Base-by-base conservation (phyloP, 2,329 filamentous ascomycete species). In the Zymoseptoria passerinii region DNA sequence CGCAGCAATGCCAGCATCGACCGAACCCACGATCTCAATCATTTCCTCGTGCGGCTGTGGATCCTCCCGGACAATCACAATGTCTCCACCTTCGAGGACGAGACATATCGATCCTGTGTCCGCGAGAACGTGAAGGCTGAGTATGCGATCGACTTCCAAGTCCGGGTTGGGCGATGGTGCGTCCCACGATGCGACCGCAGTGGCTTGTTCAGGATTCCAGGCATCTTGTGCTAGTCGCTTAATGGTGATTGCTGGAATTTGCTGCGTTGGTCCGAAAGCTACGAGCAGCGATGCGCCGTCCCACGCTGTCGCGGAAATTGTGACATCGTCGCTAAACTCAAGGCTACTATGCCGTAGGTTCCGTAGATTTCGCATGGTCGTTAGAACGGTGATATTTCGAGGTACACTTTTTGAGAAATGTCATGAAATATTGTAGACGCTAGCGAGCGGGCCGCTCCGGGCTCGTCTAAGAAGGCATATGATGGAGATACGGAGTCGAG, bases 21-120 rank as follows among this genome's bases (percentile, higher is more conserved):
- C 89, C 35, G 91, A 95, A 50, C 94, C 94, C 63, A 97, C 85
- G 66, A 99, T 97, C 74, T 97, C 94, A 66, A 99, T 91, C 66
- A 89, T 85, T 44, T 91, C 88, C 71, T 89, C 84, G 60, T 81
- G 84, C 5, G 79, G 76, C 29, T 80, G 71, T 50, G 84, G 80
- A 48, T 86, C 82, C 70, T 96, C 90, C 64, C 87, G 83, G 28
- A 96, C 88, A 54, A 92, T 81, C 61, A 96, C 77, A 63, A 99
- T 92, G 74, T 99, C 92, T 61, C 94, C 94, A 53, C 91, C 91
- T 67, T 90, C 88, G 27, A 99, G 79, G 58, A 97, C 85, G 28
- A 99, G 77, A 71, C 90, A 95, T 70, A 87, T 85, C 54, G 85
- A 89, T 55, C 83, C 77, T 27, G 82, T 88, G 70, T 96, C 92